Evolutionary conservation across 805 yeast species (phyloP).

Genomic region (Schwanniomyces yamadae): DNA sequence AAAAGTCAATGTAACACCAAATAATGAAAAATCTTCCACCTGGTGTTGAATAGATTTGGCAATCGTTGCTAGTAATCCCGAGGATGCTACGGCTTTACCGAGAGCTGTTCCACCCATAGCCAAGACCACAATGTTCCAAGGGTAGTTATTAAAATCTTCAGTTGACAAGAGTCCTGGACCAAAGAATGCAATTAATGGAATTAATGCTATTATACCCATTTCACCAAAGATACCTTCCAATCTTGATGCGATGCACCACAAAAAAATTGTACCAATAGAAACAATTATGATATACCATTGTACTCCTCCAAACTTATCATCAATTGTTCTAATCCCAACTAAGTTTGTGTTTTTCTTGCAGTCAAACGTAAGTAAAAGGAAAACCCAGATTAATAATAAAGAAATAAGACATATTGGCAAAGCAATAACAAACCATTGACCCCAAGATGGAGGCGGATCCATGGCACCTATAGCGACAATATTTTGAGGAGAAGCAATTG

Average conservation of each 20-base stretch:
- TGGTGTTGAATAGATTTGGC: conserved; percentile 65
- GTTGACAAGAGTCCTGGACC: conserved; percentile 85
- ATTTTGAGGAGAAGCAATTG: conserved; percentile 56
- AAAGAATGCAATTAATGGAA: conserved; percentile 87
- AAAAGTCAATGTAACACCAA: conserved; percentile 71
- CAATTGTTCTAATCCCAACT: conserved; percentile 56
- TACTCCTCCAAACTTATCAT: conserved; percentile 64
- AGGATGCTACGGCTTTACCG: conserved; percentile 91
- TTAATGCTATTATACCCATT: conserved; percentile 92
- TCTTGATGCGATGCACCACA: conserved; percentile 88
- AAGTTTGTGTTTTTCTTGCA: conserved; percentile 47
- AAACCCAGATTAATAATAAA: conserved; percentile 45
- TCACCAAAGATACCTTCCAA: conserved; percentile 79
- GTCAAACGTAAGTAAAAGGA: conserved; percentile 55
- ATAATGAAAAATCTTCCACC: conserved; percentile 68
- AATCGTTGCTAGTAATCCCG: conserved; percentile 79
- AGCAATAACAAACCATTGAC: conserved; percentile 54
- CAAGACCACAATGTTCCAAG: conserved; percentile 93
- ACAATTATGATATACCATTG: conserved; percentile 77
- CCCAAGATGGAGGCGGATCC: conserved; percentile 55
- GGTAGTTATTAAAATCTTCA: conserved; percentile 91
- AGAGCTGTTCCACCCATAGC: conserved; percentile 98
- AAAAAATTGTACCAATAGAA: conserved; percentile 66
- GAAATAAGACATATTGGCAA: conserved; percentile 46
- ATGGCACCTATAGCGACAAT: conserved; percentile 54